Evolutionary conservation across 306 rosid species (phyloP).

Genomic region (Vigna angularis): DNA sequence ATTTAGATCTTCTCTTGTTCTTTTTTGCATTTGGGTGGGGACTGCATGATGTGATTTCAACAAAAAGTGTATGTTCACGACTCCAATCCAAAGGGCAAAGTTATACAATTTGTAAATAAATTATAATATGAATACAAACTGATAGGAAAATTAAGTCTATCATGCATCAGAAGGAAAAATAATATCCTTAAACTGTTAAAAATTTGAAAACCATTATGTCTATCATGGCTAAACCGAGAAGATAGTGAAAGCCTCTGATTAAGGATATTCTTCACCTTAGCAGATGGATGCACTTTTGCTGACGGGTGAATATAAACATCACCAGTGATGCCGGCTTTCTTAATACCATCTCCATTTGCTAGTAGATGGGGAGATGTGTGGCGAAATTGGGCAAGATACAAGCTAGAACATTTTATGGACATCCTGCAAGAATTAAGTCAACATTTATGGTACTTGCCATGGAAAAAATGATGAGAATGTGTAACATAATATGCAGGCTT

Average conservation of each 20-base stretch:
- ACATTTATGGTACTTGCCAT: conserved; percentile 21
- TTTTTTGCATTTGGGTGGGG: not conserved
- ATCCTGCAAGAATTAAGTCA: conserved; percentile 64
- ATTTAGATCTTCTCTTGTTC: not conserved
- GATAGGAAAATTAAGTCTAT: not conserved
- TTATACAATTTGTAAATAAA: conserved; percentile 28
- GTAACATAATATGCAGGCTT: conserved; percentile 36
- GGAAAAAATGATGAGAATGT: conserved; percentile 21
- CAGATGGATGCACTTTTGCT: conserved; percentile 93
- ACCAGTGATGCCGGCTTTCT: conserved; percentile 71
- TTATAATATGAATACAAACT: not conserved
- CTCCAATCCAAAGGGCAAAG: conserved; percentile 4
- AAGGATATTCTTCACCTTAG: conserved; percentile 65
- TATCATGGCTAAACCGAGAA: conserved; percentile 12
- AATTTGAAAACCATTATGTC: conserved; percentile 17
- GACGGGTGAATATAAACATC: conserved; percentile 95
- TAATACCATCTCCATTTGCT: conserved; percentile 76
- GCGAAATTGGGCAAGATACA: conserved; percentile 88
- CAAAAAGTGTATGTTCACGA: not conserved
- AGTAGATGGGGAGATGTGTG: conserved; percentile 72
- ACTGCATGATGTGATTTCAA: not conserved
- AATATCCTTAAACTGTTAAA: not conserved
- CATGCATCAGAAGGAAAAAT: conserved; percentile 23
- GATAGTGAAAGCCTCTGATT: conserved; percentile 13
- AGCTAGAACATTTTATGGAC: conserved; percentile 90